Base-by-base conservation (phyloP, 2,329 filamentous ascomycete genomes). In the Colletotrichum kahawae region DNA sequence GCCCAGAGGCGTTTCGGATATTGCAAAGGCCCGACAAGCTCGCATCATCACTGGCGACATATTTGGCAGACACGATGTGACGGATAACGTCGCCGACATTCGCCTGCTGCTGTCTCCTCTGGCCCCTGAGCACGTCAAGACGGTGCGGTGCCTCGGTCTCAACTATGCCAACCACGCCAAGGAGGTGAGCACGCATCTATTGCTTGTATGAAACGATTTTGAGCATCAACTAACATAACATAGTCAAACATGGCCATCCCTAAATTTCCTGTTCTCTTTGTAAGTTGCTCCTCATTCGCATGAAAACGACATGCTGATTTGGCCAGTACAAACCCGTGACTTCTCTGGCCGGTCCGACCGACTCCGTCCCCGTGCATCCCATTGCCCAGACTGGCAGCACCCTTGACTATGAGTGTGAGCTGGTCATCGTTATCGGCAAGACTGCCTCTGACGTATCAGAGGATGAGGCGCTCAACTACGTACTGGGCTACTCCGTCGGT, bases 371-470 rank as follows among this genome's bases (percentile, higher is more conserved):
- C 3, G 87, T 96, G 43, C 90, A 92, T 27, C 80, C 84, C 4
- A 85, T 94, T 75, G 93, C 93, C 1, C 94, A 95, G 83, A 88
- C 92, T 76, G 87, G 87, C 63, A 85, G 86, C n/a, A 92, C 92
- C 0, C 85, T 95, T 21, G 94, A 96, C 84, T 96, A 96, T 83
- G 94, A 96, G 84, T 95, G 93, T 82, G 94, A 96, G 84, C 88
- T 96, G 8, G 93, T 95, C 16, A 88, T 92, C 48, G 87, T 96
- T 10, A 95, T 96, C 77, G 93, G 93, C 29, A 93, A 92, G 82
- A 85, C 89, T 75, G 93, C 92, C 75, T 84, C 86, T 57, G 89
- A 95, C 80, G 92, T 96, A 14, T 82, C 91, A 2, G 92, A 94
- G 83, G 86, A 87, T 2, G 83, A 90, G 27, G 94, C 94, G 0